These are phyloP conservation scores for Thelonectria olida DNA, from an alignment of 2,329 filamentous ascomycete genomes.

Conservation along the genomic window DNA sequence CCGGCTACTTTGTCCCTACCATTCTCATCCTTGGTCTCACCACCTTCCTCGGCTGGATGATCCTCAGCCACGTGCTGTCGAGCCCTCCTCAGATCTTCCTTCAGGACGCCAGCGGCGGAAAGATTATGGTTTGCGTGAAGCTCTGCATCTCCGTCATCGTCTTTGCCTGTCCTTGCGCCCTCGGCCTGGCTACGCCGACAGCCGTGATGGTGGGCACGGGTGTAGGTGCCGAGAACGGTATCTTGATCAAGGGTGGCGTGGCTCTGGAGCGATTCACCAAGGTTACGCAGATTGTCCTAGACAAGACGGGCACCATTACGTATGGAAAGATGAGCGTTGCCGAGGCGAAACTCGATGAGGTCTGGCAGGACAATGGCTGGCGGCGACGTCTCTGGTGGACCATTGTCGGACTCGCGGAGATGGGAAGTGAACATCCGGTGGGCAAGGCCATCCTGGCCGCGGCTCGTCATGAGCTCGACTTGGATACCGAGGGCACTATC, in stretches of 20 bases:
- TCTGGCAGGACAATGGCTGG: constrained; percentile 76
- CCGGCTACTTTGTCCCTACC: constrained; percentile 91
- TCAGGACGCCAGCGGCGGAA: constrained; percentile 82
- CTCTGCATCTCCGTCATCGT: constrained; percentile 98
- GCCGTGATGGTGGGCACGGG: constrained; percentile 99
- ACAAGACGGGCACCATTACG: constrained; percentile 96
- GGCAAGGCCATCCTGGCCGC: constrained; percentile 84
- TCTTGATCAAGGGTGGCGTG: constrained; percentile 96
- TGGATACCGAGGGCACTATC: constrained; percentile 77
- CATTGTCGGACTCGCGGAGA: constrained; percentile 93
- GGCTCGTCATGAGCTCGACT: constrained; percentile 78
- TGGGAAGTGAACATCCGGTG: constrained; percentile 94
- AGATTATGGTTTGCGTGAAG: constrained; percentile 95
- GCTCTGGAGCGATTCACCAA: constrained; percentile 91
- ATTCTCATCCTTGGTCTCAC: constrained; percentile 85
- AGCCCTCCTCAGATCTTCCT: constrained; percentile 91
- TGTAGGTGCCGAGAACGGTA: constrained; percentile 92
- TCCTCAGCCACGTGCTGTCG: constrained; percentile 84
- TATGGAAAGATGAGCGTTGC: constrained; percentile 96
- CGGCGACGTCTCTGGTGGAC: constrained; percentile 89
- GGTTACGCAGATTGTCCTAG: constrained; percentile 88
- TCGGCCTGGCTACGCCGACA: constrained; percentile 95
- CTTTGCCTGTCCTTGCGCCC: constrained; percentile 94
- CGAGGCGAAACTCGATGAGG: constrained; percentile 69
- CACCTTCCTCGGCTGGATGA: constrained; percentile 94